Conservation (phyloP, 2,329 filamentous ascomycete species). For the Tolypocladium tundrense region DNA sequence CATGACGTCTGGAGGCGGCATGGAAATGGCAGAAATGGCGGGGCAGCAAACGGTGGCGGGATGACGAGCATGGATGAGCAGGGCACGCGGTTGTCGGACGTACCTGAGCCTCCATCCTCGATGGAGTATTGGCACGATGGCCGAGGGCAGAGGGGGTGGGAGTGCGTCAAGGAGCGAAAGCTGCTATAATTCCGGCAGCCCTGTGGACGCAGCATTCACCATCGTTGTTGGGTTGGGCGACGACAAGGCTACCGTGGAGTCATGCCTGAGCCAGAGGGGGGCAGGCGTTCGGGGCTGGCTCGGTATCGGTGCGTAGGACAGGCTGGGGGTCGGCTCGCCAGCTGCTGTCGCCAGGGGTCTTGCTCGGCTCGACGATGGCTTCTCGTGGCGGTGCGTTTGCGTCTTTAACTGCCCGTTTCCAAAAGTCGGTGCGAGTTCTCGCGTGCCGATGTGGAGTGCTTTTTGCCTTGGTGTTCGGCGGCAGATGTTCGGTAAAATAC, state of each 20-base stretch:
- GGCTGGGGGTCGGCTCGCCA: neutral
- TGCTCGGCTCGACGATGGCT: neutral
- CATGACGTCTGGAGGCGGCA: neutral
- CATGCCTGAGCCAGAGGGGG: slow-evolving; percentile 22
- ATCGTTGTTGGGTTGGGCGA: slow-evolving; percentile 25
- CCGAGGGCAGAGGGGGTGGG: slow-evolving; percentile 4
- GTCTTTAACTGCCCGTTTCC: slow-evolving; percentile 26
- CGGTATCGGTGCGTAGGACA: neutral
- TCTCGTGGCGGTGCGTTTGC: slow-evolving; percentile 13
- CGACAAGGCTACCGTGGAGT: slow-evolving; percentile 29
- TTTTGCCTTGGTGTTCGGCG: slow-evolving; percentile 8
- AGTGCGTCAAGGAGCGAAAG: slow-evolving; percentile 14
- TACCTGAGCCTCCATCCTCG: slow-evolving; percentile 39
- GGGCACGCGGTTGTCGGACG: slow-evolving; percentile 8
- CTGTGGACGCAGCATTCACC: slow-evolving; percentile 29
- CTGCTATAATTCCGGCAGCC: slow-evolving; percentile 35
- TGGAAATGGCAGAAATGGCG: neutral
- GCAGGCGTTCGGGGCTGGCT: neutral
- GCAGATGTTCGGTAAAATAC: slow-evolving; percentile 17
- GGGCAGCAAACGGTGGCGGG: neutral
- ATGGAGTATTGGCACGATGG: slow-evolving; percentile 5
- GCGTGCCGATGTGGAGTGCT: slow-evolving; percentile 25
- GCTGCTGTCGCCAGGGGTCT: neutral
- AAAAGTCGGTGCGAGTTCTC: slow-evolving; percentile 30
- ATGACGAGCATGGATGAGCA: neutral